These are phyloP conservation scores for Leccinum subfulvum DNA, from an alignment of 1,284 basidiomycete genomes.

Conservation along the genomic window DNA sequence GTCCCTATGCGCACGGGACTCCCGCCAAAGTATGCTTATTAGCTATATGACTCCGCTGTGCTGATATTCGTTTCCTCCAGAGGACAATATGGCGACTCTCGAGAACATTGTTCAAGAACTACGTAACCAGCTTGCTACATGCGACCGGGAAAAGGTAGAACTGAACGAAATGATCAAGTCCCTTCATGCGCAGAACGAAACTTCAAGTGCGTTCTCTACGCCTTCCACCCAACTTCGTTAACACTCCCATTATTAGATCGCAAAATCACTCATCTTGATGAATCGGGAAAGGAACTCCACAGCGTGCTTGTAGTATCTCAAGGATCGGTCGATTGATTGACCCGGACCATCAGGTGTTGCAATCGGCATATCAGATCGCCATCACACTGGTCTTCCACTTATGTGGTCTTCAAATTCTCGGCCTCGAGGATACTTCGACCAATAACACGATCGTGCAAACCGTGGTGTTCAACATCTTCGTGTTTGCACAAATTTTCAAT, in stretches of 20 bases:
- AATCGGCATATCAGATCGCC: conserved; percentile 85
- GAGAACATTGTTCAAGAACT: background rate
- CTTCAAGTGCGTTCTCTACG: background rate
- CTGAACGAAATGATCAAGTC: too few relatives aligned
- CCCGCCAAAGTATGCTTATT: background rate
- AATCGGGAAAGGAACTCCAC: background rate
- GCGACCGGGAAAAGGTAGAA: background rate
- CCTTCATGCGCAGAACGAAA: background rate
- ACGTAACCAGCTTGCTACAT: background rate
- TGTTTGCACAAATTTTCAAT: conserved; percentile 96
- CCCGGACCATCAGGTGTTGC: conserved; percentile 41
- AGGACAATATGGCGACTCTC: background rate
- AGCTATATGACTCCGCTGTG: background rate
- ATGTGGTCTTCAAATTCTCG: conserved; percentile 72
- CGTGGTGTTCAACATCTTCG: conserved; percentile 94
- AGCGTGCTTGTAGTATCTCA: background rate
- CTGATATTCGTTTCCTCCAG: background rate
- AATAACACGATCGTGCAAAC: conserved; percentile 70
- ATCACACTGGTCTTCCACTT: conserved; percentile 92
- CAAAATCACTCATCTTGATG: background rate
- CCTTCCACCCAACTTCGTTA: background rate
- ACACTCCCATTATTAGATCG: background rate
- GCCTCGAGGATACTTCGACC: conserved; percentile 45
- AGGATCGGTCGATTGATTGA: background rate
- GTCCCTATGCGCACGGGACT: background rate